Evolutionary conservation across 352 stramenopile species (phyloP).

Genomic region (Globisporangium camurandrum): DNA sequence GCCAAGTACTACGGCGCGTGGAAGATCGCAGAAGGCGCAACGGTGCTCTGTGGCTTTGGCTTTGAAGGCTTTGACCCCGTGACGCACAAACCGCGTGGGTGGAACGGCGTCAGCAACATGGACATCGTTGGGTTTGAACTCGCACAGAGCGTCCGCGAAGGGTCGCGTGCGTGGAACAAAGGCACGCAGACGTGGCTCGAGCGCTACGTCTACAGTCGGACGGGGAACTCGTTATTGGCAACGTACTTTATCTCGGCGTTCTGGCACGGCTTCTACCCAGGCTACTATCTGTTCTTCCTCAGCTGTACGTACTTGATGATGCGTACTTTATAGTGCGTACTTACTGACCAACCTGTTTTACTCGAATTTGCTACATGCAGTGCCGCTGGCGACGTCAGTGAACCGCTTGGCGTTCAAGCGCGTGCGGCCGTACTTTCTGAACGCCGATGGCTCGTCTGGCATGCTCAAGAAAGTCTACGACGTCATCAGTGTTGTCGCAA

Average conservation of each 20-base stretch:
- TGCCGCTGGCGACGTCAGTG: constrained; percentile 58
- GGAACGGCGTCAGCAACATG: constrained; percentile 93
- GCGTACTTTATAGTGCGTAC: neutral
- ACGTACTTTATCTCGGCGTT: constrained; percentile 94
- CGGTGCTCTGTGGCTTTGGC: constrained; percentile 73
- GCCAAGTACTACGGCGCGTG: constrained; percentile 97
- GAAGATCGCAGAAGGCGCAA: constrained; percentile 85
- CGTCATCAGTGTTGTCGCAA: constrained; percentile 39
- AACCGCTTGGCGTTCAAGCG: constrained; percentile 50
- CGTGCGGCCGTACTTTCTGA: constrained; percentile 52
- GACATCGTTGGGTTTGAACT: constrained; percentile 95
- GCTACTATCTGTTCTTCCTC: constrained; percentile 97
- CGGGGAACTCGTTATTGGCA: constrained; percentile 86
- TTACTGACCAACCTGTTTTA: no score
- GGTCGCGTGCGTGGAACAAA: constrained; percentile 94
- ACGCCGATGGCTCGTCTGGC: neutral
- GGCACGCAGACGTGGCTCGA: constrained; percentile 95
- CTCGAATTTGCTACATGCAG: constrained; percentile 5
- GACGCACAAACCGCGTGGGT: constrained; percentile 83
- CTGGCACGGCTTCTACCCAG: constrained; percentile 99
- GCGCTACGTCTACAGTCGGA: constrained; percentile 96
- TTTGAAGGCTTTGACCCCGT: constrained; percentile 92
- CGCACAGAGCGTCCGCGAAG: constrained; percentile 82
- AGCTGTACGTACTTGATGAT: constrained; percentile 19
- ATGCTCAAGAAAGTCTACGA: constrained; percentile 55